Base-by-base conservation (phyloP, 2,329 filamentous ascomycete genomes). In the Fusarium graminum region DNA sequence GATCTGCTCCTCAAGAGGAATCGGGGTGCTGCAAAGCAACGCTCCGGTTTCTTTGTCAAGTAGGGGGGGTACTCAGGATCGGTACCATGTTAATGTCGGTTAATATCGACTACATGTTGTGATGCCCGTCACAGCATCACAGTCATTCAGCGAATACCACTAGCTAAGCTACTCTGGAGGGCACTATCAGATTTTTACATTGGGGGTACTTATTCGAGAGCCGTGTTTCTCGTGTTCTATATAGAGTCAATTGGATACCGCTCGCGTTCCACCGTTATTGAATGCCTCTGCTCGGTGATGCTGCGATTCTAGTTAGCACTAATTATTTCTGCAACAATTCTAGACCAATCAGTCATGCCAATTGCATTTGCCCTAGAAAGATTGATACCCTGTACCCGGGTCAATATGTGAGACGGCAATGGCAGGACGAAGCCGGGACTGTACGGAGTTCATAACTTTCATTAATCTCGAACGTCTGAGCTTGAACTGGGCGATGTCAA, bases 1-100 rank as follows among this genome's bases (percentile, higher is more conserved):
- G 77, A 83, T 54, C 66, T 75, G 25, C 74, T 88, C 29, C 65
- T 87, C 59, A 76, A 71, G 68, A 80, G 86, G 65, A 78, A 79
- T 36, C 78, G 84, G 50, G 67, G 73, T 7, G 76, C 77, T 16
- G 77, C 77, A 43, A 78, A 78, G 57, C 46, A 72, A 7, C 67
- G 71, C 10, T 65, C 71, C 30, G 82, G 83, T 0, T 86, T 86
- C 68, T 78, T 86, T 50, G 71, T 68, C 56, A 74, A 62, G 47
- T 64, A 63, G 58, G 17, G 12, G n/a, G 34, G 36, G 25, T 32
- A 25, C 16, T 45, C 7, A 28, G 16, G 38, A 17, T 36, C 41
- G 46, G 28, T 40, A 41, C 50, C 52, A 42, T 63, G 39, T 50
- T 57, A 55, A 63, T 57, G 14, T 29, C 30, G 55, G 39, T 63